phyloP scores from a whole-genome alignment of 768 basidiomycete species.

The Podaxis sp. region DNA sequence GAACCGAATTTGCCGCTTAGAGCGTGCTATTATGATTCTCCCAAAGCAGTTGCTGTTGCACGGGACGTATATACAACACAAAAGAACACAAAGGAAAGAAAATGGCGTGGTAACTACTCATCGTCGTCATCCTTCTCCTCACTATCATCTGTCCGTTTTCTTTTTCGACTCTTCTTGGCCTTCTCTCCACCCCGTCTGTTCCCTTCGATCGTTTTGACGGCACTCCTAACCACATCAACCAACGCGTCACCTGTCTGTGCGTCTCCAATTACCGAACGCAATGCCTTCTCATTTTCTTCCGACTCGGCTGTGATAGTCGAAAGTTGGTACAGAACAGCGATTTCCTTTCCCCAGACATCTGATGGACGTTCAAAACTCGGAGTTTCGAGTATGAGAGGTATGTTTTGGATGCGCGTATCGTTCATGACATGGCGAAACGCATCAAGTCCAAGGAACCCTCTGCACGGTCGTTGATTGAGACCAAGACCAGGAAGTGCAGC shows the following conservation, averaged over 20 bases:
- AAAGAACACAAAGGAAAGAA: not conserved
- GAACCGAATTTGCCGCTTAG: too few relatives aligned
- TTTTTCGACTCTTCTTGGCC: slow-evolving; percentile 10
- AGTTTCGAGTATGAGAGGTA: slow-evolving; percentile 83
- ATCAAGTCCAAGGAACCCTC: slow-evolving; percentile 61
- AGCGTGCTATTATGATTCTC: too few relatives aligned
- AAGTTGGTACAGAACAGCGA: slow-evolving; percentile 51
- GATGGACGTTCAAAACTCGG: slow-evolving; percentile 58
- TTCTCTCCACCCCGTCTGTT: not conserved
- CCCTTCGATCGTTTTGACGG: slow-evolving; percentile 16
- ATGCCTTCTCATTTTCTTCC: not conserved
- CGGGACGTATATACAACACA: not conserved
- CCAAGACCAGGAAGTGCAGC: not conserved
- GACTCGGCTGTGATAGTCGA: slow-evolving; percentile 12
- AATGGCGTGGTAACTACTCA: not conserved
- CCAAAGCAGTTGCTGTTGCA: not conserved
- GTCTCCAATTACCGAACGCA: not conserved
- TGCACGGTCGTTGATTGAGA: slow-evolving; percentile 20
- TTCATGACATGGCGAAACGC: slow-evolving; percentile 65
- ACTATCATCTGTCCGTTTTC: slow-evolving; percentile 16
- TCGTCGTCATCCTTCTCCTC: slow-evolving; percentile 20
- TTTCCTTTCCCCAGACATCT: slow-evolving; percentile 72
- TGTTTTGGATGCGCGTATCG: slow-evolving; percentile 60
- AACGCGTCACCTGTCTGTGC: slow-evolving; percentile 3
- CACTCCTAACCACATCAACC: slow-evolving; percentile 14